Conservation (phyloP, 2,329 filamentous ascomycete genomes). For the Pseudogymnoascus sp. region DNA sequence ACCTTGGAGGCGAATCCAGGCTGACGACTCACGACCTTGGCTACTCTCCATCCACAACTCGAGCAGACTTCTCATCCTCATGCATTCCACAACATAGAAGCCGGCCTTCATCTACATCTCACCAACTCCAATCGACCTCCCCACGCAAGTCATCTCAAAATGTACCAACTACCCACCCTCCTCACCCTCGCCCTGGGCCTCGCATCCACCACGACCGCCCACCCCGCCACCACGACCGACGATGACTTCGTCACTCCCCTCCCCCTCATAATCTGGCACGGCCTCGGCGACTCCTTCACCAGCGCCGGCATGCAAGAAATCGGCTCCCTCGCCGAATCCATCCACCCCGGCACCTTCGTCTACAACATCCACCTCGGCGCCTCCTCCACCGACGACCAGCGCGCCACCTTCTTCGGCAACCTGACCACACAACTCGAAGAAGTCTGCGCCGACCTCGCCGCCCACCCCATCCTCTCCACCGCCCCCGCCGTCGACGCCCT, state of each 20-base stretch:
- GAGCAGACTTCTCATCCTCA: background rate
- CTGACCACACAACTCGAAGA: conserved; percentile 66
- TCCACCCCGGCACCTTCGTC: conserved; percentile 76
- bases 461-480: conserved; percentile 70
- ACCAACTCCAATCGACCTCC: background rate
- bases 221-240: background rate
- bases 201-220: background rate
- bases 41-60: background rate
- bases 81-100: background rate
- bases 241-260: conserved; percentile 55
- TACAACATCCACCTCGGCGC: conserved; percentile 65
- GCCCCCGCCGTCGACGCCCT: conserved; percentile 81
- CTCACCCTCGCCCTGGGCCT: background rate
- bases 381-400: conserved; percentile 60
- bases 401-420: conserved; percentile 86
- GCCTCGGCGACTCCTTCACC: conserved; percentile 64
- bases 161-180: background rate
- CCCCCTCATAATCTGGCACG: conserved; percentile 93
- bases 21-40: background rate
- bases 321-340: conserved; percentile 59
- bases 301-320: conserved; percentile 66
- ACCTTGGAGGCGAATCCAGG: conserved; percentile 5
- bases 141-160: background rate
- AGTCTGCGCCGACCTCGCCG: conserved; percentile 70
- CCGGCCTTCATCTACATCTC: background rate